Percentiles rank a stretch among this genome's conserved stretches.
Evolutionary conservation across 1,139 yeast species (phyloP).

Genomic region (Hyphopichia burtonii): DNA sequence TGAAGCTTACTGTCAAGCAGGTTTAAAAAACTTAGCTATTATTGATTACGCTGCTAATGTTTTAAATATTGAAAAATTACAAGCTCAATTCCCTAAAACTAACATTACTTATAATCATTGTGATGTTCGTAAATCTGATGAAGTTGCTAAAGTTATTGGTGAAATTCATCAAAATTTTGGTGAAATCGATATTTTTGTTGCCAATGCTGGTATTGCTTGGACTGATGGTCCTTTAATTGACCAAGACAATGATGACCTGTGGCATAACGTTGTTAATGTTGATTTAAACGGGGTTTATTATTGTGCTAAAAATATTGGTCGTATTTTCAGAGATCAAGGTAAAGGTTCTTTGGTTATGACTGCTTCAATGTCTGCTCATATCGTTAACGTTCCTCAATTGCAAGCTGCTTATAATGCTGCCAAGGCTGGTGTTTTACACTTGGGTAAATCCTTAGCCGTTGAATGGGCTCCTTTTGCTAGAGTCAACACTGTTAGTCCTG

Average conservation of each 20-base stretch:
- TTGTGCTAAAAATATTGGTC: slow-evolving; percentile 44
- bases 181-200: slow-evolving; percentile 50
- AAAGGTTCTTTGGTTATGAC: slow-evolving; percentile 57
- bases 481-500: slow-evolving; percentile 33
- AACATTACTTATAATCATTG: slow-evolving; percentile 34
- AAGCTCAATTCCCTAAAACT: slow-evolving; percentile 28
- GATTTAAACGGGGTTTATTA: slow-evolving; percentile 47
- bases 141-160: slow-evolving; percentile 33
- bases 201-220: slow-evolving; percentile 55
- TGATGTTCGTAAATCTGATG: slow-evolving; percentile 41
- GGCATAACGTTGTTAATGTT: slow-evolving; percentile 46
- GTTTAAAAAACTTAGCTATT: slow-evolving; percentile 41
- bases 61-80: slow-evolving; percentile 28
- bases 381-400: slow-evolving; percentile 65
- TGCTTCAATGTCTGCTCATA: slow-evolving; percentile 65
- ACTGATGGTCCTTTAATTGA: slow-evolving; percentile 38
- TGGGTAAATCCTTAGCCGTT: slow-evolving; percentile 30
- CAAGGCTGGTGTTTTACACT: slow-evolving; percentile 31
- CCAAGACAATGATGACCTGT: slow-evolving; percentile 40
- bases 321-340: slow-evolving; percentile 38
- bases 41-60: slow-evolving; percentile 40
- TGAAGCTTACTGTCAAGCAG: slow-evolving; percentile 48
- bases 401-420: slow-evolving; percentile 60
- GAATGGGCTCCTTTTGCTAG: slow-evolving; percentile 35
- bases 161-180: slow-evolving; percentile 34